Conservation (phyloP, 305 asterid genomes). For the Solanum aculeatissimum region DNA sequence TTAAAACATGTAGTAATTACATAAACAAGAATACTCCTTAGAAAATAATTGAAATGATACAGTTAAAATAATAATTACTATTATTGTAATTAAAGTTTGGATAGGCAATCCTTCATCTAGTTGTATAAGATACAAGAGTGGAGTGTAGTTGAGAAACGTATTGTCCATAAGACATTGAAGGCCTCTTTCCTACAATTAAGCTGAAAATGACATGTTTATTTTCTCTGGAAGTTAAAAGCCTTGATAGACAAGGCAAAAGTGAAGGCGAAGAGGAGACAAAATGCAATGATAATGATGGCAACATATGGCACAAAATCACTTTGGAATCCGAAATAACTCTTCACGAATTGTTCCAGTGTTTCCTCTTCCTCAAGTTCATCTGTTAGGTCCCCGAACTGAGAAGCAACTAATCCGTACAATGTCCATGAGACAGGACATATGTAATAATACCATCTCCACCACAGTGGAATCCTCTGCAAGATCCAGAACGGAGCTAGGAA, state of each 20-base stretch:
- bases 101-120: background rate
- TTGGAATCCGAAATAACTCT: background rate
- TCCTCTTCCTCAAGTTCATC: background rate
- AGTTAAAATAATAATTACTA: background rate
- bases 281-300: background rate
- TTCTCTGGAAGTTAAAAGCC: conserved; percentile 1
- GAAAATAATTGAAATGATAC: background rate
- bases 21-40: background rate
- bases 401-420: conserved; percentile 20
- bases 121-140: background rate
- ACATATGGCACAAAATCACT: conserved; percentile 7
- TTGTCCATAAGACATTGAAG: background rate
- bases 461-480: conserved; percentile 18
- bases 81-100: background rate
- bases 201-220: background rate
- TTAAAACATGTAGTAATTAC: background rate
- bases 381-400: conserved; percentile 21
- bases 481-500: background rate
- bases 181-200: background rate
- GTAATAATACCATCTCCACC: conserved; percentile 30
- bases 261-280: background rate
- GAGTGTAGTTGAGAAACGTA: background rate
- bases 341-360: background rate
- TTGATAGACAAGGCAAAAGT: conserved; percentile 4
- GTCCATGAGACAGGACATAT: conserved; percentile 21